Conservation (phyloP, 2,329 filamentous ascomycete genomes). For the Fusarium transvaalense region DNA sequence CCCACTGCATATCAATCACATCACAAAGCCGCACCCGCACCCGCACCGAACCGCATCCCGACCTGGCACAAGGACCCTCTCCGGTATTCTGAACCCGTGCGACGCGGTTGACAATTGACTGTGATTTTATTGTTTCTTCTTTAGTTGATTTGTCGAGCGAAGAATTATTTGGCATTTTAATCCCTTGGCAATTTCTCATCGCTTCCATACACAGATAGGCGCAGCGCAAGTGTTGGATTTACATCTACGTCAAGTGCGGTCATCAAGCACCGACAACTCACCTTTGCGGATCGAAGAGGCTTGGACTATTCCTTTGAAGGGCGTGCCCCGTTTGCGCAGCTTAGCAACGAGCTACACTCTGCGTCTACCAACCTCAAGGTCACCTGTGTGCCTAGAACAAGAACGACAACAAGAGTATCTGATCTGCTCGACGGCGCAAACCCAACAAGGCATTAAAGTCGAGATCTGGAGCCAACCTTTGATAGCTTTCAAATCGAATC, state of each 20-base stretch:
- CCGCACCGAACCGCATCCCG: constrained; percentile 41
- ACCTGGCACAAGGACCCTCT: constrained; percentile 40
- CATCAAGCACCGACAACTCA: constrained; percentile 22
- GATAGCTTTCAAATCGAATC: constrained; percentile 1
- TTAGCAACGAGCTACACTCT: constrained; percentile 4
- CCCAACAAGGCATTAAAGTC: neutral
- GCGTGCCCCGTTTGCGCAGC: neutral
- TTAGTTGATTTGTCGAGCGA: neutral
- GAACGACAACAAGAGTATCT: constrained; percentile 4
- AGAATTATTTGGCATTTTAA: constrained; percentile 2
- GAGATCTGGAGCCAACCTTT: neutral
- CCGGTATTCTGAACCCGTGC: constrained; percentile 24
- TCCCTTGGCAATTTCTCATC: constrained; percentile 13
- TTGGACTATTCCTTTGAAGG: neutral
- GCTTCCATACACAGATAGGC: constrained; percentile 10
- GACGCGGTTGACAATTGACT: constrained; percentile 26
- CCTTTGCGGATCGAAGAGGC: neutral
- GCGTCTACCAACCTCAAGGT: neutral
- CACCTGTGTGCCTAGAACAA: neutral
- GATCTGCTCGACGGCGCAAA: constrained; percentile 22
- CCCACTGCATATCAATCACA: constrained; percentile 56
- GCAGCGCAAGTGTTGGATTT: constrained; percentile 30
- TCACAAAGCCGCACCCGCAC: constrained; percentile 44
- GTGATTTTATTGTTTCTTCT: neutral
- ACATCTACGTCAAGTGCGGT: constrained; percentile 25